Conservation (phyloP, 2,329 filamentous ascomycete genomes). For the Endocalyx cinctus region DNA sequence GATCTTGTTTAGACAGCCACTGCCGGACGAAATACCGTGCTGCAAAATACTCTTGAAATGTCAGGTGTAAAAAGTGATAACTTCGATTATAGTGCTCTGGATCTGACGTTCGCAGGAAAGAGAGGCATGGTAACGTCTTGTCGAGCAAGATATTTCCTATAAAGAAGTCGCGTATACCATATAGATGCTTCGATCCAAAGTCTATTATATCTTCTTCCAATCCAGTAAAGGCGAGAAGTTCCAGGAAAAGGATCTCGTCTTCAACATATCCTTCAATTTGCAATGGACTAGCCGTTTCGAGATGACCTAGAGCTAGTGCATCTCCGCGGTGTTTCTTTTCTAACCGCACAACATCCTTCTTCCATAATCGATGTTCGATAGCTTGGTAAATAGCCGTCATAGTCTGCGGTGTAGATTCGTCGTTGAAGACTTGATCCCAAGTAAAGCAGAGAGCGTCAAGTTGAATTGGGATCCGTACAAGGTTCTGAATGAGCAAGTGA, state of each 20-base stretch:
- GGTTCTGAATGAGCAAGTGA: conserved; percentile 27
- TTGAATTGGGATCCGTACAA: conserved; percentile 39
- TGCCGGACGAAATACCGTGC: conserved; percentile 33
- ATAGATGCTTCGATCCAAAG: conserved; percentile 22
- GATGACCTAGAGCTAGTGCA: no score
- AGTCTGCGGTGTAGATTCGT: conserved; percentile 22
- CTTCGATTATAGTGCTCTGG: conserved; percentile 10
- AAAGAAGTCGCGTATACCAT: conserved; percentile 14
- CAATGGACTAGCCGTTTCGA: conserved; percentile 2
- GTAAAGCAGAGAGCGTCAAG: conserved; percentile 38
- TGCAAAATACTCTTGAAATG: conserved; percentile 39
- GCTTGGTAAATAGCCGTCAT: conserved; percentile 32
- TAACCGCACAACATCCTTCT: conserved; percentile 30
- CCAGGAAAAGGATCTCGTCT: conserved; percentile 20
- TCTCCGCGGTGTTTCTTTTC: conserved; percentile 17
- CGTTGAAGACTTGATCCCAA: conserved; percentile 23
- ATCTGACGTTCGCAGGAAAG: conserved; percentile 33
- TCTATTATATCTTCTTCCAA: conserved; percentile 28
- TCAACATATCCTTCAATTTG: conserved; percentile 13
- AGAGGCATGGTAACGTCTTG: conserved; percentile 19
- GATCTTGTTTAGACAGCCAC: conserved; percentile 18
- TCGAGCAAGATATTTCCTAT: conserved; percentile 4
- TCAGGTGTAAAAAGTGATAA: conserved; percentile 39
- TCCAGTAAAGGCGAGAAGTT: conserved; percentile 32
- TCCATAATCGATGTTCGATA: conserved; percentile 33